Percentiles rank a stretch among this genome's conserved stretches.
Evolutionary conservation across 176 grass and related monocot genomes (phyloP).

Genomic region (bread wheat (Triticum aestivum)): IWGSC_CS_RefSeq_v2.1 NC_057795.1:212844725-212845224

Average conservation of each 20-base stretch:
- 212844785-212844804: neutral
- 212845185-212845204: neutral
- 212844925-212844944: slow-evolving; percentile 22
- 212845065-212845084: slow-evolving; percentile 20
- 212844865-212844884: slow-evolving; percentile 52
- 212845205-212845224: neutral
- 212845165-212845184: neutral
- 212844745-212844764: slow-evolving; percentile 84
- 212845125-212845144: slow-evolving; percentile 22
- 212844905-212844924: neutral
- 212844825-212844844: slow-evolving; percentile 32
- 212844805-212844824: slow-evolving; percentile 23
- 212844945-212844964: neutral
- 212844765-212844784: slow-evolving; percentile 31
- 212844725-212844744: slow-evolving; percentile 92
- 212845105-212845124: slow-evolving; percentile 29
- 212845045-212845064: neutral
- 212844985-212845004: slow-evolving; percentile 21
- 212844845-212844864: slow-evolving; percentile 33
- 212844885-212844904: slow-evolving; percentile 42
- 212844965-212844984: slow-evolving; percentile 21
- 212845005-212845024: slow-evolving; percentile 16
- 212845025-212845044: slow-evolving; percentile 14
- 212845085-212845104: slow-evolving; percentile 15
- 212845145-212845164: neutral